Conservation (phyloP, 2,329 filamentous ascomycete species). For the Cadophora sp. region DNA sequence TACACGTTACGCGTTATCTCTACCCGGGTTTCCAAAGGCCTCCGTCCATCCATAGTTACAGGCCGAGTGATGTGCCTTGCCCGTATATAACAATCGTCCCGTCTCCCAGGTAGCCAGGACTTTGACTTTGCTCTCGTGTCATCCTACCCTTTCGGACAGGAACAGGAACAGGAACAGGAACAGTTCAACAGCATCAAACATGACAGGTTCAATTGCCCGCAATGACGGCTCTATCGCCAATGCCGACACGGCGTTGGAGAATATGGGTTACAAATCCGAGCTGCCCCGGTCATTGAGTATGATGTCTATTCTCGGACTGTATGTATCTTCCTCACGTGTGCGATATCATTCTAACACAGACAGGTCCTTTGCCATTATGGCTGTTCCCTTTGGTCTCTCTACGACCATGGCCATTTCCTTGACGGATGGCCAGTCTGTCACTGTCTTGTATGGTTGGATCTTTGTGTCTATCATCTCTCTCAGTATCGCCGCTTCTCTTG, state of each 20-base stretch:
- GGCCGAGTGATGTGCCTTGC: conserved; percentile 6
- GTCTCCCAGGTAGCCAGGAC: not conserved
- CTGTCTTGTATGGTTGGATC: conserved; percentile 74
- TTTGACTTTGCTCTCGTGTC: conserved; percentile 13
- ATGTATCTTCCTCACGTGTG: conserved; percentile 23
- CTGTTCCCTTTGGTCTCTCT: conserved; percentile 61
- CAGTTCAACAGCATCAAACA: conserved; percentile 1
- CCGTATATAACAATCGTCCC: conserved; percentile 13
- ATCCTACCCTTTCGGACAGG: not conserved
- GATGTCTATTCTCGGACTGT: conserved; percentile 69
- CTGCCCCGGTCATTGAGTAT: conserved; percentile 71
- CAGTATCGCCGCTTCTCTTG: conserved; percentile 69
- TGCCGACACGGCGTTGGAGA: conserved; percentile 33
- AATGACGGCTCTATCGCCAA: conserved; percentile 32
- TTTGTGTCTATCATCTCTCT: conserved; percentile 68
- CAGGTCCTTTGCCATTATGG: conserved; percentile 76
- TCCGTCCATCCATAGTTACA: not conserved
- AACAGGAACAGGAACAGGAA: conserved; percentile 1
- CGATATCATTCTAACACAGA: conserved; percentile 36
- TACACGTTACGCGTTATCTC: conserved; percentile 25
- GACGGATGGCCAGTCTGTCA: conserved; percentile 71
- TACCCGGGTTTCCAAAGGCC: conserved; percentile 9
- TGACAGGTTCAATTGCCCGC: conserved; percentile 19
- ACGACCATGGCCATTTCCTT: conserved; percentile 74
- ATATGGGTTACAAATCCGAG: conserved; percentile 70